Evolutionary conservation across 441 rosid species (phyloP).

Genomic region (Corymbia calophylla): DNA sequence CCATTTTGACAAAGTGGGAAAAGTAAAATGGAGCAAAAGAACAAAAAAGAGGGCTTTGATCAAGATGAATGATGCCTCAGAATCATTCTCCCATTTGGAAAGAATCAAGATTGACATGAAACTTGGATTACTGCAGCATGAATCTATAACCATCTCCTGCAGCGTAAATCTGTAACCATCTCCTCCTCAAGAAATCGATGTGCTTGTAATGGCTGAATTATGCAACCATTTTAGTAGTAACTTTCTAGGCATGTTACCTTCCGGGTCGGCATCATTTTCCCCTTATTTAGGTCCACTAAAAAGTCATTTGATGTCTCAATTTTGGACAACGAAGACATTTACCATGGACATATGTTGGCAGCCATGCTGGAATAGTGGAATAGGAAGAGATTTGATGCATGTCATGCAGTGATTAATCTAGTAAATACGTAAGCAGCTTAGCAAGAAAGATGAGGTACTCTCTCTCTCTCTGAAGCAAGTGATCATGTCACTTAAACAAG

Average conservation of each 20-base stretch:
- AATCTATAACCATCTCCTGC: not conserved
- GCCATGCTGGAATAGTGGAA: not conserved
- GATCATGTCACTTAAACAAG: not conserved
- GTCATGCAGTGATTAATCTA: not conserved
- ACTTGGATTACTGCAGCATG: not conserved
- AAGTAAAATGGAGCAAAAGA: not conserved
- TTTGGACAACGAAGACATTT: not conserved
- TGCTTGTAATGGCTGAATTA: not conserved
- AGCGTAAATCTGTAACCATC: not conserved
- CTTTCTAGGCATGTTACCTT: not conserved
- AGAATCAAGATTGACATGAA: not conserved
- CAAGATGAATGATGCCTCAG: not conserved
- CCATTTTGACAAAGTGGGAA: not conserved
- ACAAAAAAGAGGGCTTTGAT: not conserved
- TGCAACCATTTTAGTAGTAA: not conserved
- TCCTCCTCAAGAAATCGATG: not conserved
- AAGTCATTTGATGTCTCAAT: not conserved
- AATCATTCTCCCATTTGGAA: not conserved
- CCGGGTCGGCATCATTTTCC: not conserved
- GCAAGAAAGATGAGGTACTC: not conserved
- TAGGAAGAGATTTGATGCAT: not conserved
- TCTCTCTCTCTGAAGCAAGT: not conserved
- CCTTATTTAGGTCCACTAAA: not conserved
- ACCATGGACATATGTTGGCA: not conserved
- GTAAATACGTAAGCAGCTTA: not conserved